Evolutionary conservation across 2,329 filamentous ascomycete genomes (phyloP), one percentile per base, ranked within the genome.

Genomic region (Ceratocystiopsis brevicomis): DNA sequence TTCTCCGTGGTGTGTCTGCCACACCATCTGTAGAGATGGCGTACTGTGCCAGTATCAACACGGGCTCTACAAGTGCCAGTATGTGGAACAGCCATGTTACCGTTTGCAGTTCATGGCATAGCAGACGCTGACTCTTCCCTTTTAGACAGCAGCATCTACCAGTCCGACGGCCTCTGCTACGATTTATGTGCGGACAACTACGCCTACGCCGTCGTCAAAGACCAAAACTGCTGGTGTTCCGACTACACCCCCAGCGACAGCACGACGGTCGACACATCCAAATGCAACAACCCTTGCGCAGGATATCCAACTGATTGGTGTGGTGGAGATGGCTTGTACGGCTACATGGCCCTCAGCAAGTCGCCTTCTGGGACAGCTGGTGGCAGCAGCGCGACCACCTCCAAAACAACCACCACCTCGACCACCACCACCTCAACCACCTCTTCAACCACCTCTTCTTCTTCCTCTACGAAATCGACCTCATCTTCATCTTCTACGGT

Each of bases 191-290:
- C 55, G 17, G 51, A 52, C 19, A 51, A 64, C 15, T 81, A 67
- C 49, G 79, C 81, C 36, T 82, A 78, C 48, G 80, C 78, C 49
- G 64, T 88, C 40, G 62, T 86, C 1, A 70, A 83, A 51, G 66
- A 60, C 15, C 63, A 72, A 32, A 58, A 66, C 42, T 88, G 82
- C 56, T 88, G 80, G 80, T 88, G 82, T 56, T 78, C 78, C 35
- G 69, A 85, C 55, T 76, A 76, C 52, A 66, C 67, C 2, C 82
- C 82, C 10, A 62, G 63, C 41, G 49, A 61, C 32, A 54, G 53
- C 17, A 56, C 55, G 32, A 56, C 64, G 44, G 61, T 66, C 41
- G 53, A 61, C 18, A 57, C 59, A 2, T 50, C 48, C 33, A 52
- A 67, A 18, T 88, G 82, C 59, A 59, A 67, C 49, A 57, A 56